phyloP scores from a whole-genome alignment of 2,329 filamentous ascomycete species.

The Simplicillium sp. region DNA sequence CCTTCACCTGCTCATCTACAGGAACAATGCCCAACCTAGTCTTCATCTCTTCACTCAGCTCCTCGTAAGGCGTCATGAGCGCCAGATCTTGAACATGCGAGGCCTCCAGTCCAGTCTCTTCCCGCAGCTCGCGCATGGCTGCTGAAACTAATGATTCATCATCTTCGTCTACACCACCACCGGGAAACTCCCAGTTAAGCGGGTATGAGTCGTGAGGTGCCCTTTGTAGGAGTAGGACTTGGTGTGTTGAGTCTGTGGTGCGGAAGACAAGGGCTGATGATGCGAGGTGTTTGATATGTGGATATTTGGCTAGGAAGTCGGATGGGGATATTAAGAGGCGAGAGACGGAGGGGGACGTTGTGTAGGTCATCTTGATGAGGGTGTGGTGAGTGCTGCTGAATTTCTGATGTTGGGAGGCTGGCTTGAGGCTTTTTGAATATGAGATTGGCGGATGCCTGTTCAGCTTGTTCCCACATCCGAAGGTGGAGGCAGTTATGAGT shows the following conservation, averaged over 20 bases:
- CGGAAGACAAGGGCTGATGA: slow-evolving; percentile 11
- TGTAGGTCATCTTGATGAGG: too few species aligned
- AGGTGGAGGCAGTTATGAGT: too few species aligned
- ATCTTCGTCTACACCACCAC: slow-evolving; percentile 28
- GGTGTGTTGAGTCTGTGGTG: background rate
- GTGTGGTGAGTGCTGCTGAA: too few species aligned
- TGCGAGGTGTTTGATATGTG: slow-evolving; percentile 11
- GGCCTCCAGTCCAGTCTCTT: slow-evolving; percentile 31
- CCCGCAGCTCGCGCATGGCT: slow-evolving; percentile 34
- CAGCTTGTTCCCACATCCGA: too few species aligned
- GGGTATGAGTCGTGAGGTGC: slow-evolving; percentile 11
- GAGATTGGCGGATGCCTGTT: too few species aligned
- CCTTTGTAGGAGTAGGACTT: slow-evolving; percentile 9
- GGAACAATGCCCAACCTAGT: slow-evolving; percentile 5
- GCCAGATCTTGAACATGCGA: slow-evolving; percentile 14
- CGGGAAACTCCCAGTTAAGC: slow-evolving; percentile 11
- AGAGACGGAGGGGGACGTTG: slow-evolving; percentile 5
- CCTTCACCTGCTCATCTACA: slow-evolving; percentile 9
- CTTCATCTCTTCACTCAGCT: background rate
- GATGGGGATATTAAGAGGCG: slow-evolving; percentile 4
- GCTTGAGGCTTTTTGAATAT: too few species aligned
- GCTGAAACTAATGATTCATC: slow-evolving; percentile 25
- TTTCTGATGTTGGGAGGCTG: too few species aligned
- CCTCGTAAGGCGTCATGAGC: slow-evolving; percentile 5
- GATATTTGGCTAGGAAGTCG: slow-evolving; percentile 7